Evolutionary conservation across 441 rosid species (phyloP), one percentile per base, ranked within the genome.

Genomic region (Adansonia gregorii): DNA sequence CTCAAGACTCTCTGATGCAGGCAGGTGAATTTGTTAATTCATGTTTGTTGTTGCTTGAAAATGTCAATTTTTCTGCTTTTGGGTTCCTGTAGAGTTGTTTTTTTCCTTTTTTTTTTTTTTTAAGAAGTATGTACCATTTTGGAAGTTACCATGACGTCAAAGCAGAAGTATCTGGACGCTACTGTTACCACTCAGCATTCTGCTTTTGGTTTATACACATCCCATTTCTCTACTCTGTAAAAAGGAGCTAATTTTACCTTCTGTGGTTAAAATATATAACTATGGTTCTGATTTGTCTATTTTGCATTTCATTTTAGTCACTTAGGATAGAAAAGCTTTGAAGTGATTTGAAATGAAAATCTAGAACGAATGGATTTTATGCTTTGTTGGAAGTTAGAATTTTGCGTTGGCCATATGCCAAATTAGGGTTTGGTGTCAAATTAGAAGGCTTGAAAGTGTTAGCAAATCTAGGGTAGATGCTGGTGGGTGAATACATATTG

Each of bases 1-100:
- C 80, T 78, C 72, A 41, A 19, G 83, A 83, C 87, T 80, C 86
- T 81, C 76, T 58, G 78, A 80, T 77, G 75, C 70, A 19, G 59
- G 78, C 55, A 67, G 88, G 81, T 80, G 84, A 82, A 89, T 89
- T 84, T 86, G 86, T 83, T 88, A 67, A 85, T 89, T 87, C 88
- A 77, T 83, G 86, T 84, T 81, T 86, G 86, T 65, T 85, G 78
- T 76, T 76, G 76, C 73, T 74, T 79, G 75, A 73, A 64, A 73
- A 72, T 83, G 55, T 51, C 55, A 12, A 49, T 82, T 82, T 67
- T 51, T 45, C 67, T 65, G 39, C 67, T 76, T 39, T 80, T 67
- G 81, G 86, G 80, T 82, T 76, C 75, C 79, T 85, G 82, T 84
- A 80, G 89, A 83, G 86, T 79, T 85, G 86, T 83, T 71, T 78